phyloP scores from a whole-genome alignment of 1,284 basidiomycete species.

The Prillingera fragicola region DNA sequence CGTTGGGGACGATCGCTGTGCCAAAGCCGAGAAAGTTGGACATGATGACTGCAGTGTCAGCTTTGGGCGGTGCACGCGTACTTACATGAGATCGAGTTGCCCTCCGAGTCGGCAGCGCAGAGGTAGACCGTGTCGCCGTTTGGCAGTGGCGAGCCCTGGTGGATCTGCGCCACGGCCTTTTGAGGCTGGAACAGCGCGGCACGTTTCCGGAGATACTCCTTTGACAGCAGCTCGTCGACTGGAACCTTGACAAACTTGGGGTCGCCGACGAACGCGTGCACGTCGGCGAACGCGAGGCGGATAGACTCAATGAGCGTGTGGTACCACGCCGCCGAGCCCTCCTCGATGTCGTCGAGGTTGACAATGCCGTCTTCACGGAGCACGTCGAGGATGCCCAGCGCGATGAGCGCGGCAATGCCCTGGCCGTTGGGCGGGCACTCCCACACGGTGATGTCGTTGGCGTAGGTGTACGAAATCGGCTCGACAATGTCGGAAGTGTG shows the following conservation, averaged over 20 bases:
- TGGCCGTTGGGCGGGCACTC: constrained; percentile 88
- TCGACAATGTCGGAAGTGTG: constrained; percentile 75
- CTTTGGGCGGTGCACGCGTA: neutral
- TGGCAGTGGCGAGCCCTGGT: constrained; percentile 51
- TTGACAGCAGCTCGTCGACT: constrained; percentile 66
- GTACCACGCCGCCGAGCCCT: constrained; percentile 17
- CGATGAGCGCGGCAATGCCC: constrained; percentile 87
- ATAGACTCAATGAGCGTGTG: constrained; percentile 19
- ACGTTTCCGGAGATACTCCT: constrained; percentile 71
- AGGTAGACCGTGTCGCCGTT: constrained; percentile 91
- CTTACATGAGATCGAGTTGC: constrained; percentile 66
- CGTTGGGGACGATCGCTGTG: constrained; percentile 67
- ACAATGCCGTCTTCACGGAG: constrained; percentile 19
- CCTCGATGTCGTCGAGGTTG: constrained; percentile 8
- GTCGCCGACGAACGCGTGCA: constrained; percentile 66
- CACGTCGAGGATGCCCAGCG: constrained; percentile 81
- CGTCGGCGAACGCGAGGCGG: constrained; percentile 20
- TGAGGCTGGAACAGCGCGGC: constrained; percentile 68
- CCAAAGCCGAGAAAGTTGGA: constrained; percentile 65
- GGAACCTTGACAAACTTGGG: constrained; percentile 67
- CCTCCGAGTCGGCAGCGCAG: constrained; percentile 74
- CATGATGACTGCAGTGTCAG: constrained; percentile 14
- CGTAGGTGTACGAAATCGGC: constrained; percentile 79
- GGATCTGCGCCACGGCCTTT: constrained; percentile 58
- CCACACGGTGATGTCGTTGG: constrained; percentile 51